Base-by-base conservation (phyloP, 176 grass and related monocot genomes). In the Oryza brachyantha region DNA sequence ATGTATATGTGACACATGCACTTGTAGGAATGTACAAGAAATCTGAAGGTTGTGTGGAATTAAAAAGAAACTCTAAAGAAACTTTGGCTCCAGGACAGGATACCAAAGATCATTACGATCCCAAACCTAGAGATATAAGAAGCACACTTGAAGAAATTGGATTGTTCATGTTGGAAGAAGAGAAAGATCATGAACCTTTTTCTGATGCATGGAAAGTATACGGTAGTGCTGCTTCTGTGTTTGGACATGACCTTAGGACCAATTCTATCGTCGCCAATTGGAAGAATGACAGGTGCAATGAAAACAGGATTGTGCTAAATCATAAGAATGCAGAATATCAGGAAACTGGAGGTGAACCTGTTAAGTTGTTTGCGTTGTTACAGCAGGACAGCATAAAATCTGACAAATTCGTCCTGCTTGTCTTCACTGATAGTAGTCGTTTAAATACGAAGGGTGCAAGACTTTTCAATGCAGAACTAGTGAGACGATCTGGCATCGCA, bases 11-110 rank as follows among this genome's bases (percentile, higher is more conserved):
- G 16, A 54, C 86, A 69, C 82, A 97, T 84, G 94, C 91, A 76
- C 90, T 97, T 75, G 85, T 92, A 25, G 91, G 91, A 86, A 86
- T 90, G 88, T 97, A 97, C 80, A 81, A 40, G 84, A 88, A 86
- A 80, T 86, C 91, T 66, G 76, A 76, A 48, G 25, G 35, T 82
- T 72, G 24, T 27, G 64, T 35, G 22, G 80, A 72, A 77, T 48
- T 70, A 69, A 72, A 34, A 70, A 78, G 45, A 80, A 66, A 39
- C 40, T 27, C 63, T 78, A 59, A 69, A 73, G 70, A 88, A 68
- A 72, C 32, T 59, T 80, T 65, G 32, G 14, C 40, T 64, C 16
- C 8, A 58, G 75, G 72, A 50, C 67, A 41, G 28, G 52, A 69
- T 35, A 72, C 12, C 42, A 58, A 24, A 66, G 72, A 73, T 43